Percentiles rank a stretch among this genome's conserved stretches.
These are phyloP conservation scores for Rhizoclosmatium globosum DNA, from an alignment of 192 early-diverging fungal genomes.

Conservation along the genomic window DNA sequence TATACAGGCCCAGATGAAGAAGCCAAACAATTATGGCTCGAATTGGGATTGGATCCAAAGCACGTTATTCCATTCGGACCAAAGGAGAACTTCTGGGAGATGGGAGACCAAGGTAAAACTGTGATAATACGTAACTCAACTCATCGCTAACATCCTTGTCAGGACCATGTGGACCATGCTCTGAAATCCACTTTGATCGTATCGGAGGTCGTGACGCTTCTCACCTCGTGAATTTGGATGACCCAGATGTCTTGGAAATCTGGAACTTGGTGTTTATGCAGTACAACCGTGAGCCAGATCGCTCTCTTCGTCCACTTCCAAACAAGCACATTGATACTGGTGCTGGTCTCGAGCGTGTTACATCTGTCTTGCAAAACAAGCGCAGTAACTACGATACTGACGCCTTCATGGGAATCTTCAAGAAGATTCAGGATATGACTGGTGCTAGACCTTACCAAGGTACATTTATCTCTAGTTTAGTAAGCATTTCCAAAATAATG, in stretches of 20 bases:
- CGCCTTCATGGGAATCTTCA: slow-evolving; percentile 85
- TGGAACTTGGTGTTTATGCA: slow-evolving; percentile 99
- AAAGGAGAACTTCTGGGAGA: slow-evolving; percentile 98
- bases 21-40: slow-evolving; percentile 90
- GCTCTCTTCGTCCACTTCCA: slow-evolving; percentile 85
- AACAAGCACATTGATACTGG: slow-evolving; percentile 99
- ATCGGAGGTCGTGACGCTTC: slow-evolving; percentile 93
- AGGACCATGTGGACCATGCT: slow-evolving; percentile 97
- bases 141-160: neutral
- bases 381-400: slow-evolving; percentile 99
- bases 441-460: slow-evolving; percentile 86
- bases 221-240: slow-evolving; percentile 93
- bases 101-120: slow-evolving; percentile 55
- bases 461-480: slow-evolving; percentile 38
- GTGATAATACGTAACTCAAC: slow-evolving; percentile 11
- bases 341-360: slow-evolving; percentile 94
- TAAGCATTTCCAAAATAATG: neutral
- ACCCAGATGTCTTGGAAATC: slow-evolving; percentile 97
- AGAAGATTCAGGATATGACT: slow-evolving; percentile 84
- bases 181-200: slow-evolving; percentile 97
- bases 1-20: slow-evolving; percentile 76
- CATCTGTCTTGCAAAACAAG: slow-evolving; percentile 94
- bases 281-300: slow-evolving; percentile 95
- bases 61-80: slow-evolving; percentile 86
- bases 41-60: slow-evolving; percentile 83